Percentiles rank a stretch among this genome's conserved stretches.
Conservation (phyloP, 2,329 filamentous ascomycete genomes). For the Xylaria digitata region DNA sequence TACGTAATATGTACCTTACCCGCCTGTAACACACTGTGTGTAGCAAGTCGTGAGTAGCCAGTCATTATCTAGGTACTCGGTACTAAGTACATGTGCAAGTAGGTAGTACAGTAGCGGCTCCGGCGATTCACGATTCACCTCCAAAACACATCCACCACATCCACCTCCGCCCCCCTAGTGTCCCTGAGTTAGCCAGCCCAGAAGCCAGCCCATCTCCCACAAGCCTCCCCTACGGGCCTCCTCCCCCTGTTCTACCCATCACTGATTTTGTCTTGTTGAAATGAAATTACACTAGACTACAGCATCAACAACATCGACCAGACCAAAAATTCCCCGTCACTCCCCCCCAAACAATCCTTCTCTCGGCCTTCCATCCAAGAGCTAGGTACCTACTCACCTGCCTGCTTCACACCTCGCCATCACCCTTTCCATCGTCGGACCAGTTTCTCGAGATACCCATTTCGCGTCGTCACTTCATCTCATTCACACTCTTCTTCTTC, state of each 20-base stretch:
- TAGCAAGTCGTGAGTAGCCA: too few species aligned
- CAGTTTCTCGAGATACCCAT: slow-evolving; percentile 48
- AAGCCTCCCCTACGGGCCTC: slow-evolving; percentile 5
- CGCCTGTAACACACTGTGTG: too few species aligned
- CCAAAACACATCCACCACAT: slow-evolving; percentile 14
- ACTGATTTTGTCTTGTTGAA: slow-evolving; percentile 37
- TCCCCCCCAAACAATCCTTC: slow-evolving; percentile 35
- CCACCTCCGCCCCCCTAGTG: slow-evolving; percentile 4
- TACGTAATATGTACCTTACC: too few species aligned
- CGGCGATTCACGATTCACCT: slow-evolving; percentile 18
- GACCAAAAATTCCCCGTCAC: slow-evolving; percentile 32
- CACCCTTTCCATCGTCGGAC: slow-evolving; percentile 34
- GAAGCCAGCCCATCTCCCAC: neutral
- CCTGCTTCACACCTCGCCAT: slow-evolving; percentile 33
- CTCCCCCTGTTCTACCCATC: slow-evolving; percentile 30
- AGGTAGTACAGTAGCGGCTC: slow-evolving; percentile 19
- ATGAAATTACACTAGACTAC: slow-evolving; percentile 12
- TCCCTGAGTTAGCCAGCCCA: too few species aligned
- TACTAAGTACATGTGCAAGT: too few species aligned
- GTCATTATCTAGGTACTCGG: too few species aligned
- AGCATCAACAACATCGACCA: slow-evolving; percentile 35
- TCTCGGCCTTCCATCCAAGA: slow-evolving; percentile 42
- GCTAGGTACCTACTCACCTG: slow-evolving; percentile 28
- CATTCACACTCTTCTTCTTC: slow-evolving; percentile 19
- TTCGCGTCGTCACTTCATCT: slow-evolving; percentile 44